These are phyloP conservation scores for Sarocladiaceae sp. DNA, from an alignment of 2,329 filamentous ascomycete genomes.

Conservation along the genomic window DNA sequence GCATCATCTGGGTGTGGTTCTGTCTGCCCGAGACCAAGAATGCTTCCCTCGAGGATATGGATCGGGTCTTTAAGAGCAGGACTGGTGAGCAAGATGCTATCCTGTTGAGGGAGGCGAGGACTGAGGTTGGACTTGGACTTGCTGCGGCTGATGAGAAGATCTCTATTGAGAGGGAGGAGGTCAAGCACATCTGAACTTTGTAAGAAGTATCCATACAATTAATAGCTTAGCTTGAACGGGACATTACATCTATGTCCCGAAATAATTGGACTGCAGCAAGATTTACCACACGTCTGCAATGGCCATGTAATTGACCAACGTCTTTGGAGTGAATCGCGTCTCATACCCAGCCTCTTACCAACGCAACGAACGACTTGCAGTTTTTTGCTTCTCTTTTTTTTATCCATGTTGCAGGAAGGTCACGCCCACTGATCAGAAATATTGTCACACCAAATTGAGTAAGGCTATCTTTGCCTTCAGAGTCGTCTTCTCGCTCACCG, in stretches of 20 bases:
- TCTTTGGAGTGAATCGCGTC: too few relatives aligned
- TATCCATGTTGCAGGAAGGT: not conserved
- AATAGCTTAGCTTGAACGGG: too few relatives aligned
- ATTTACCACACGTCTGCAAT: too few relatives aligned
- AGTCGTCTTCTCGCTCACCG: too few relatives aligned
- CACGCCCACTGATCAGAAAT: too few relatives aligned
- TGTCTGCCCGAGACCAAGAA: constrained; percentile 52
- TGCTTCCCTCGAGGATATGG: constrained; percentile 49
- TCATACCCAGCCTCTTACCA: too few relatives aligned
- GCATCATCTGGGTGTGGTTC: constrained; percentile 45
- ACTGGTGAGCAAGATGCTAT: constrained; percentile 23
- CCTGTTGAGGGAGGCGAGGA: constrained; percentile 19
- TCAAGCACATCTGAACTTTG: not conserved
- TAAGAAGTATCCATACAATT: not conserved
- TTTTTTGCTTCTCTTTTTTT: not conserved
- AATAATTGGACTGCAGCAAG: too few relatives aligned
- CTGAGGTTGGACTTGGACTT: constrained; percentile 18
- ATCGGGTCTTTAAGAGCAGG: constrained; percentile 43
- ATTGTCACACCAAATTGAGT: too few relatives aligned
- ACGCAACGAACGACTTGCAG: too few relatives aligned
- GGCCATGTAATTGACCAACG: too few relatives aligned
- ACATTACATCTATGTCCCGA: too few relatives aligned
- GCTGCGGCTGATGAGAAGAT: not conserved
- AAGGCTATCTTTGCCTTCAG: too few relatives aligned
- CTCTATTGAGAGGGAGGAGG: not conserved